A percentile compares a stretch with the other conserved stretches of the same genome.
Conservation (phyloP, 208 protist species). For the Acanthamoeba castellanii region DNA sequence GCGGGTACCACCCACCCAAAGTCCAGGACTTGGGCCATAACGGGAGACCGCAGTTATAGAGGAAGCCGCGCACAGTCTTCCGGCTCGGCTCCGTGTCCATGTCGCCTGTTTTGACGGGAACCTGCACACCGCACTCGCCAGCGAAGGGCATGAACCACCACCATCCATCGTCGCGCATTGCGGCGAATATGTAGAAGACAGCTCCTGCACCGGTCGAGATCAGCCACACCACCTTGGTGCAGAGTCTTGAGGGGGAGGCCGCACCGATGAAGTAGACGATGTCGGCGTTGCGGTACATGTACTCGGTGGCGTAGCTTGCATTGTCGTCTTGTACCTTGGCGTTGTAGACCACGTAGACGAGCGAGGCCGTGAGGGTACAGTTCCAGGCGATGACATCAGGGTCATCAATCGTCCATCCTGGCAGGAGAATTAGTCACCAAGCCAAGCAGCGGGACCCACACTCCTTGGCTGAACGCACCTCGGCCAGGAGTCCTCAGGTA, state of each 20-base stretch:
- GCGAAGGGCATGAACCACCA: constrained; percentile 38
- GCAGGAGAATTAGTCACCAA: background rate
- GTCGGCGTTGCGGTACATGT: constrained; percentile 40
- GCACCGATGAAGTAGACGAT: constrained; percentile 53
- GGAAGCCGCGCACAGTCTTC: background rate
- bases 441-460: background rate
- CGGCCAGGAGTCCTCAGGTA: background rate
- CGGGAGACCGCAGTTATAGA: background rate
- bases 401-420: background rate
- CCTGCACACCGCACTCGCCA: background rate
- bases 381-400: constrained; percentile 41
- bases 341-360: constrained; percentile 3
- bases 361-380: background rate
- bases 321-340: background rate
- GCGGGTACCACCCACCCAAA: background rate
- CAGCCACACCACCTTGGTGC: background rate
- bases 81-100: background rate
- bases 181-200: background rate
- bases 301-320: background rate
- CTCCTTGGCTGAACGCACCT: background rate
- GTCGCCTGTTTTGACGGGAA: background rate
- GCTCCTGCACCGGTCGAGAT: background rate
- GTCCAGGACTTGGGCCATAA: background rate
- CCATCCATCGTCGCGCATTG: constrained; percentile 20
- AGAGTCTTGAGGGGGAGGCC: too few species aligned